Evolutionary conservation across 495 filamentous ascomycete genomes (phyloP).

Genomic region (Aspergillus affinis): DNA sequence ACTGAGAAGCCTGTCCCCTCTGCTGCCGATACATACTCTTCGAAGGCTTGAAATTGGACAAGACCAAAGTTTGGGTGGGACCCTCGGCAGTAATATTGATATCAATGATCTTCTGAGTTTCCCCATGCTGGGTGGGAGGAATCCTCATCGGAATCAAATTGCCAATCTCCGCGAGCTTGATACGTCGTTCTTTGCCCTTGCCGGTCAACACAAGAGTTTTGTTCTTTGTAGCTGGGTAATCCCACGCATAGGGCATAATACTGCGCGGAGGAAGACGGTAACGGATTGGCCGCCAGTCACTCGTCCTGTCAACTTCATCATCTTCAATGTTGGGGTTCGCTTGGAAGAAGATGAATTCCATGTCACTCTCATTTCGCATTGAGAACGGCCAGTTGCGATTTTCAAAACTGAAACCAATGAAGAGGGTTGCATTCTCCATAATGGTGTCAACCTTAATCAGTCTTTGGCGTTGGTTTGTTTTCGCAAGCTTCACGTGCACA

Average conservation of each 20-base stretch:
- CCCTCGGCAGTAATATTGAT: constrained; percentile 94
- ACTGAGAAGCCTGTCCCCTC: constrained; percentile 52
- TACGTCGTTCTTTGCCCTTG: constrained; percentile 77
- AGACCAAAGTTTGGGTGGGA: constrained; percentile 86
- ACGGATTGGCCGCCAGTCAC: constrained; percentile 83
- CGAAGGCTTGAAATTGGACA: constrained; percentile 92
- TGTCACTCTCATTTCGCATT: constrained; percentile 95
- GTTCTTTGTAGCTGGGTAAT: constrained; percentile 94
- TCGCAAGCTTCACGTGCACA: constrained; percentile 90
- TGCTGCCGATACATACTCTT: constrained; percentile 95
- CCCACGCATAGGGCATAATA: constrained; percentile 99
- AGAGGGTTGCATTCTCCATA: constrained; percentile 88
- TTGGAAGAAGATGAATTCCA: constrained; percentile 94
- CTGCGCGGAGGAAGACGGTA: constrained; percentile 93
- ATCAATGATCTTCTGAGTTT: constrained; percentile 79
- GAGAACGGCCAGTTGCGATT: constrained; percentile 96
- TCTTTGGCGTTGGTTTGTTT: constrained; percentile 81
- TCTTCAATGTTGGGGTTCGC: constrained; percentile 78
- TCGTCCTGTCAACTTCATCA: constrained; percentile 70
- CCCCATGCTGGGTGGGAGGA: constrained; percentile 55
- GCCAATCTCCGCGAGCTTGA: constrained; percentile 94
- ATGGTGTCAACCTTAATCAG: constrained; percentile 86
- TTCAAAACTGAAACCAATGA: constrained; percentile 86
- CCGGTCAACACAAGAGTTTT: constrained; percentile 85
- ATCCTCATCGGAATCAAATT: constrained; percentile 89